Conservation (phyloP, 495 filamentous ascomycete species). For the Clohesyomyces aquaticus region DNA sequence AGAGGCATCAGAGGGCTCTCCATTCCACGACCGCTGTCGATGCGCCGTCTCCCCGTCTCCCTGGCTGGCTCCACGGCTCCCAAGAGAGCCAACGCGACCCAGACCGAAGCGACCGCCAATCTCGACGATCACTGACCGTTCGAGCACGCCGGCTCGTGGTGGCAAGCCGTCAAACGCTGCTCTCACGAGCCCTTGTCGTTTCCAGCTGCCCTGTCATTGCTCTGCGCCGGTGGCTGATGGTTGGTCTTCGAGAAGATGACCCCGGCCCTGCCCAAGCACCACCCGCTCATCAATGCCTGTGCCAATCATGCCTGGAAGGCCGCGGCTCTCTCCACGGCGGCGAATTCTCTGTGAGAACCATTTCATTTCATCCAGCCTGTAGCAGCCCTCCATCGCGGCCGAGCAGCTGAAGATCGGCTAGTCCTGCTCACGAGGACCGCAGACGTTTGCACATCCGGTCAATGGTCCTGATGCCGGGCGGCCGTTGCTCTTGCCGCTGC, state of each 20-base stretch:
- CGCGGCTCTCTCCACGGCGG: neutral
- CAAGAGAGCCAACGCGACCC: no score
- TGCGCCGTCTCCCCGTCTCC: no score
- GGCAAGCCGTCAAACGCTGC: conserved; percentile 1
- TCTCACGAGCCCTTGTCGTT: conserved; percentile 1
- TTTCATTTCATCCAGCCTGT: conserved; percentile 18
- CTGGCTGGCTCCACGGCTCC: no score
- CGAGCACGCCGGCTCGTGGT: conserved; percentile 2
- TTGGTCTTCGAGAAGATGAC: neutral
- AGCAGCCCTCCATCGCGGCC: conserved; percentile 4
- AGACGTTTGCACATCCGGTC: conserved; percentile 10
- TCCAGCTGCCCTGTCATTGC: neutral
- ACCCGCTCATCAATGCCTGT: conserved; percentile 19
- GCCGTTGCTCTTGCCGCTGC: conserved; percentile 3
- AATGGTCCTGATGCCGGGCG: neutral
- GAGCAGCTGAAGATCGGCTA: neutral
- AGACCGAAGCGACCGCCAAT: neutral
- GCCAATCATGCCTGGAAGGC: conserved; percentile 22
- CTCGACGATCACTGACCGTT: conserved; percentile 4
- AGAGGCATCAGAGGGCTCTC: conserved; percentile 1
- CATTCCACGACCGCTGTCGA: no score
- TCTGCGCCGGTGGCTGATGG: conserved; percentile 7
- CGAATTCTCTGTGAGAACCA: neutral
- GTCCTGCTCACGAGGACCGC: conserved; percentile 23
- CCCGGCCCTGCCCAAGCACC: neutral